phyloP scores from a whole-genome alignment of 2,329 filamentous ascomycete genomes.

The Acrodontium crateriforme region DNA sequence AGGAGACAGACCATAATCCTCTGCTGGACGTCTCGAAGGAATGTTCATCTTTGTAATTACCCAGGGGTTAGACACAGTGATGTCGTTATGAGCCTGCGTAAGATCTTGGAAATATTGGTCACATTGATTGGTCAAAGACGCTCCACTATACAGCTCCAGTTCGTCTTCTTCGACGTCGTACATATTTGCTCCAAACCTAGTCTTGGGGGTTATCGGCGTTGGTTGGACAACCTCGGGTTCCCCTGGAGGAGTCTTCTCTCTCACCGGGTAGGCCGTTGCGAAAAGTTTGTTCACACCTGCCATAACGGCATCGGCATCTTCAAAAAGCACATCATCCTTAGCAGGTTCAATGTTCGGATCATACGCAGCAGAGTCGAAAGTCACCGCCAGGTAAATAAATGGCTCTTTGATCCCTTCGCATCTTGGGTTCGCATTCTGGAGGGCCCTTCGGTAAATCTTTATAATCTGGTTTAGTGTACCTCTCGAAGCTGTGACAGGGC shows the following conservation, averaged over 20 bases:
- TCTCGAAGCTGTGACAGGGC: slow-evolving; percentile 44
- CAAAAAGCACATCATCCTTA: slow-evolving; percentile 60
- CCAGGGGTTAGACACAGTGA: slow-evolving; percentile 34
- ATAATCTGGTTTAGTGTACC: slow-evolving; percentile 48
- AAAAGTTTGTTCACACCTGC: slow-evolving; percentile 33
- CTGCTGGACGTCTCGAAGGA: slow-evolving; percentile 1
- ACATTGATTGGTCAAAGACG: not conserved
- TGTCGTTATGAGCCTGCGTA: slow-evolving; percentile 19
- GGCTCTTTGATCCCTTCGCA: slow-evolving; percentile 32
- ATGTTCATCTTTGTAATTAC: slow-evolving; percentile 35
- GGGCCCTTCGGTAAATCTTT: slow-evolving; percentile 37
- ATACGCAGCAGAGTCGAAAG: slow-evolving; percentile 48
- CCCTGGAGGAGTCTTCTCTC: not conserved
- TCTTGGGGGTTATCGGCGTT: too few species aligned
- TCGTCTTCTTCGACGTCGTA: slow-evolving; percentile 24
- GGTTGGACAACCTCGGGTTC: too few species aligned
- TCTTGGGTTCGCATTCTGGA: slow-evolving; percentile 23
- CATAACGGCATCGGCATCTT: slow-evolving; percentile 37
- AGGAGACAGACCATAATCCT: not conserved
- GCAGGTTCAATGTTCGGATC: slow-evolving; percentile 58
- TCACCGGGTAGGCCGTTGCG: slow-evolving; percentile 10
- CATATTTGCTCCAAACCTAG: too few species aligned
- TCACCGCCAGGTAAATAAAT: slow-evolving; percentile 52
- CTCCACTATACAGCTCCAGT: slow-evolving; percentile 5
- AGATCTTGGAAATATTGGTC: slow-evolving; percentile 19